Conservation (phyloP, 768 basidiomycete species). For the Naganishia vishniacii region DNA sequence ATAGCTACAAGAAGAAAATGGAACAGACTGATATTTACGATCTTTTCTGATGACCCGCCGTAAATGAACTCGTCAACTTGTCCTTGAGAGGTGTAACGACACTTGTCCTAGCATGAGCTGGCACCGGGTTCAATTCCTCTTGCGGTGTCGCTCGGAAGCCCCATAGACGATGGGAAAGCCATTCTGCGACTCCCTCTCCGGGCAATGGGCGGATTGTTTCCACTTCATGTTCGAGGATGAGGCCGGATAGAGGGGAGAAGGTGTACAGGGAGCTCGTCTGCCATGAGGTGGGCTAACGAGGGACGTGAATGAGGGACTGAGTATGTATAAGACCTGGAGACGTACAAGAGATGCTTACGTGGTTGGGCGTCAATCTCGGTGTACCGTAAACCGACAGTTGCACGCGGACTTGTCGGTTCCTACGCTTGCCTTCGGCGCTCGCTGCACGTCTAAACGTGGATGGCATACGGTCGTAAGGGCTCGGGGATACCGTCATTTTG, state of each 20-base stretch:
- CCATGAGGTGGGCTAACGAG: constrained; percentile 46
- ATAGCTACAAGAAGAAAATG: constrained; percentile 6
- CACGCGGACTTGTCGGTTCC: constrained; percentile 22
- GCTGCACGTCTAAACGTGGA: constrained; percentile 22
- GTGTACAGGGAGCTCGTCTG: constrained; percentile 46
- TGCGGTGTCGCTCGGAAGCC: constrained; percentile 28
- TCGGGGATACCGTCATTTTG: constrained; percentile 41
- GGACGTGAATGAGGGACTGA: neutral
- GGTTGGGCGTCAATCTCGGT: constrained; percentile 31
- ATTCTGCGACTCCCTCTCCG: constrained; percentile 46
- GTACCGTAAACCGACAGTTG: constrained; percentile 20
- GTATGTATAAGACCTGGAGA: neutral
- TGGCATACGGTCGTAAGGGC: constrained; percentile 10
- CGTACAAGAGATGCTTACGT: constrained; percentile 27
- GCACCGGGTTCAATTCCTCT: constrained; percentile 10
- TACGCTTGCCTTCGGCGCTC: constrained; percentile 30
- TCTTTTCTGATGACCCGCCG: constrained; percentile 10
- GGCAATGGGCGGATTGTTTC: constrained; percentile 47
- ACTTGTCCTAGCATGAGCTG: constrained; percentile 9
- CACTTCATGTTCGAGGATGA: constrained; percentile 43
- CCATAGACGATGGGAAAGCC: constrained; percentile 40
- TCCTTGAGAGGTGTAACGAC: neutral
- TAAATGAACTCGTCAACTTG: neutral
- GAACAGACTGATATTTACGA: constrained; percentile 10
- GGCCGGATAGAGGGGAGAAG: constrained; percentile 44